Evolutionary conservation across 257 asterid genomes (phyloP).

Genomic region (Linderniella brevidens): DNA sequence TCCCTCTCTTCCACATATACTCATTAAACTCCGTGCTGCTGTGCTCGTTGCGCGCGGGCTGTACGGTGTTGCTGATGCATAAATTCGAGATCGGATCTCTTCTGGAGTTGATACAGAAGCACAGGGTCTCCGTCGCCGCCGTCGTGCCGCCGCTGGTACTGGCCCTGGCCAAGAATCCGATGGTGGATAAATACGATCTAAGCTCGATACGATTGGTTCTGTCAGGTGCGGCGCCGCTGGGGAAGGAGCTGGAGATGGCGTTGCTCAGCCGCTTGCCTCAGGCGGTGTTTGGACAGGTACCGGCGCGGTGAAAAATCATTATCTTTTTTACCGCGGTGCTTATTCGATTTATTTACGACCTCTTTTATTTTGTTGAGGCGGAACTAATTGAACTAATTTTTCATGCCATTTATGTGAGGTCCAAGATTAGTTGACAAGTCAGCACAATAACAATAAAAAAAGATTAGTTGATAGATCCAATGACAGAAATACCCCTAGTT

Average conservation of each 20-base stretch:
- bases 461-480: no score
- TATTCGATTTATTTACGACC: neutral
- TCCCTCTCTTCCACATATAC: constrained; percentile 63
- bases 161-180: constrained; percentile 59
- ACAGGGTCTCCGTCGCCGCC: constrained; percentile 60
- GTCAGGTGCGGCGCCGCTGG: constrained; percentile 88
- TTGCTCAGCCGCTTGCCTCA: constrained; percentile 52
- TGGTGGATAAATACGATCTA: constrained; percentile 52
- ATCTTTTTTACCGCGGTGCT: neutral
- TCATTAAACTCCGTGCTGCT: constrained; percentile 47
- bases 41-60: constrained; percentile 57
- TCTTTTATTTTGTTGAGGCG: neutral
- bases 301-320: neutral
- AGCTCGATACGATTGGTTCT: constrained; percentile 51
- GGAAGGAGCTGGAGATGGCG: constrained; percentile 64
- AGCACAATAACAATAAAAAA: no score
- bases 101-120: constrained; percentile 43
- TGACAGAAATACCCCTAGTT: no score
- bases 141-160: constrained; percentile 77
- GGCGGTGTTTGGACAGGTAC: constrained; percentile 78
- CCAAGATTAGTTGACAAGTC: no score
- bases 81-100: constrained; percentile 54
- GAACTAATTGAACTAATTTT: no score
- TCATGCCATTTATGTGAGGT: no score
- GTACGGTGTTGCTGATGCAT: constrained; percentile 43